phyloP scores from a whole-genome alignment of 1,284 basidiomycete genomes.

The Pseudozyma sp. region DNA sequence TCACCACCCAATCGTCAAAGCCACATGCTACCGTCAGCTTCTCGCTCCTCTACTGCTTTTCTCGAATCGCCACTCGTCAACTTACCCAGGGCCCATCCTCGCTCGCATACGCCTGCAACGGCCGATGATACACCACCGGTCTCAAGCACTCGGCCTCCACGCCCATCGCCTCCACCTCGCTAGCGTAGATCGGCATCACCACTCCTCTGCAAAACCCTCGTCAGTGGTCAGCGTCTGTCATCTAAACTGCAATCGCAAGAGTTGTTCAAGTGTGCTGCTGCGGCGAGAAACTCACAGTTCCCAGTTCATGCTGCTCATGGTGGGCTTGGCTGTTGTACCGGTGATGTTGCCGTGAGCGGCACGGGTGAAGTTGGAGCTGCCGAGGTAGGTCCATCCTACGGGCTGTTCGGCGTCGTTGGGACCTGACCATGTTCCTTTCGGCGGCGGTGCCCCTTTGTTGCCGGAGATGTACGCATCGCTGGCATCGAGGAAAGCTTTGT shows the following conservation, averaged over 20 bases:
- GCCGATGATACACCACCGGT: constrained; percentile 53
- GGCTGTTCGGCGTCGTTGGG: constrained; percentile 10
- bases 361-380: constrained; percentile 64
- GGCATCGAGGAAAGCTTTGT: constrained; percentile 28
- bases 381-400: constrained; percentile 63
- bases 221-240: constrained; percentile 1
- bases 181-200: constrained; percentile 49
- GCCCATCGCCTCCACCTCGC: constrained; percentile 38
- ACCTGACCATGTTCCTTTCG: constrained; percentile 4
- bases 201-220: constrained; percentile 34
- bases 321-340: constrained; percentile 34
- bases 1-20: neutral
- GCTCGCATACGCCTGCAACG: constrained; percentile 35
- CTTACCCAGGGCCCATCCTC: constrained; percentile 57
- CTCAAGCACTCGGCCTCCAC: constrained; percentile 32
- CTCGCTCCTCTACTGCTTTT: neutral
- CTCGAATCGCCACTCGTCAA: constrained; percentile 1
- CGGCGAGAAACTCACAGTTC: constrained; percentile 49
- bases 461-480: constrained; percentile 16
- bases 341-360: constrained; percentile 64
- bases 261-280: no score
- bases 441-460: neutral
- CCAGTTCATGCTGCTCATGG: constrained; percentile 57
- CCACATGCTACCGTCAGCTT: neutral
- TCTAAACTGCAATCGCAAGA: neutral